Conservation (phyloP, 176 grass and related monocot species). For the Lolium multiflorum region DNA sequence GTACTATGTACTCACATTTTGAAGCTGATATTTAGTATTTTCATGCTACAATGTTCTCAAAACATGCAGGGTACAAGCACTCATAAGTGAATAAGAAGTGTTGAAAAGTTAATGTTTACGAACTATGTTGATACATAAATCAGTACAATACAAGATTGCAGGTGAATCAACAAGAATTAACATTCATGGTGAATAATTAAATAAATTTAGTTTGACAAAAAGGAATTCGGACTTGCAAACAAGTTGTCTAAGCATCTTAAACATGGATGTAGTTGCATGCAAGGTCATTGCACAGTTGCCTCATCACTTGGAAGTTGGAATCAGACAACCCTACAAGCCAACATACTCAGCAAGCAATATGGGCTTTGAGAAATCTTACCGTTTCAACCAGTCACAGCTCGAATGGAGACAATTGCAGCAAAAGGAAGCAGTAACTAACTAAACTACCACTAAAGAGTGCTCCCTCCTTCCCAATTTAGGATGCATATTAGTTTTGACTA, state of each 20-base stretch:
- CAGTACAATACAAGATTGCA: constrained; percentile 7
- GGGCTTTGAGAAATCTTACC: neutral
- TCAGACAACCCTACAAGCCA: neutral
- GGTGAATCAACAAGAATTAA: neutral
- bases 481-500: no score
- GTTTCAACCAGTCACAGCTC: constrained; percentile 18
- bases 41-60: neutral
- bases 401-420: constrained; percentile 15
- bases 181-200: neutral
- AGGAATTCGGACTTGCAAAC: neutral
- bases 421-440: constrained; percentile 2
- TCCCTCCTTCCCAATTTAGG: neutral
- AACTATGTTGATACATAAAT: neutral
- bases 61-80: no score
- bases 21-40: neutral
- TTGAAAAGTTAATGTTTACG: neutral
- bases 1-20: neutral
- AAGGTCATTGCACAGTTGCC: neutral
- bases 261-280: constrained; percentile 17
- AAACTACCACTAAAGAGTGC: neutral
- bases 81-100: neutral
- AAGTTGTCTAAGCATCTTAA: neutral
- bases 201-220: neutral
- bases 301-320: constrained; percentile 6
- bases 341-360: neutral